Evolutionary conservation across 2,329 filamentous ascomycete genomes (phyloP), one percentile per base, ranked within the genome.

Genomic region (Lasiodiplodia sp.): DNA sequence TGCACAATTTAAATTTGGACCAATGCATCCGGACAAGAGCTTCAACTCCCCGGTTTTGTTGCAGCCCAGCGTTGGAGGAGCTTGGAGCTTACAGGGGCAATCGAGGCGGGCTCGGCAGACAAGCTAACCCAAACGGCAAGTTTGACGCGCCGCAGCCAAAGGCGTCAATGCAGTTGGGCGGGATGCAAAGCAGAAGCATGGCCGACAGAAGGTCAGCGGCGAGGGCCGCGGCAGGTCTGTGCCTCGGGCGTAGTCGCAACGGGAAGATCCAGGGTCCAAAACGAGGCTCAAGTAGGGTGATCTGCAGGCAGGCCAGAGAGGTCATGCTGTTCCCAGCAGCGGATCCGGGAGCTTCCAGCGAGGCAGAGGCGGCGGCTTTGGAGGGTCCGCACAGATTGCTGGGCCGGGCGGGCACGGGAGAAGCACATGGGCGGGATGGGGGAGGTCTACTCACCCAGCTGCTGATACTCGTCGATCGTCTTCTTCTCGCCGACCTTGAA

Each of bases 401-500:
- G 57, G 40, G 57, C 57, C 57, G 47, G 31, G 57, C 57, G 40
- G 44, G 44, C 44, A 49, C 60, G 60, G 31, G 28, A 52, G 56
- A 67, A 60, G 65, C 55, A 58, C 44, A 52, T 60, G 65, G 53
- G 37, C 37, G 53, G 40, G 31, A 37, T 38, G 47, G 64, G 34
- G 18, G 53, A 28, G 31, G 55, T 53, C 28, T 51, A 86, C 92
- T 78, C 86, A 97, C 94, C 96, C 83, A 99, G 91, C 81, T 97
- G 87, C 78, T 95, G 88, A 84, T 97, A 97, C 82, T 97, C 92
- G 72, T 95, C 92, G 78, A 99, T 87, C 75, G 93, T 96, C 88
- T 98, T 97, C 91, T 97, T 97, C 88, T 97, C 93, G 74, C 93
- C 94, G 79, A 97, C 92, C 89, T 96, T 97, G 91, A 97, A 98